These are phyloP conservation scores for Vinca minor DNA, from an alignment of 257 asterid genomes.

Conservation along the genomic window DNA sequence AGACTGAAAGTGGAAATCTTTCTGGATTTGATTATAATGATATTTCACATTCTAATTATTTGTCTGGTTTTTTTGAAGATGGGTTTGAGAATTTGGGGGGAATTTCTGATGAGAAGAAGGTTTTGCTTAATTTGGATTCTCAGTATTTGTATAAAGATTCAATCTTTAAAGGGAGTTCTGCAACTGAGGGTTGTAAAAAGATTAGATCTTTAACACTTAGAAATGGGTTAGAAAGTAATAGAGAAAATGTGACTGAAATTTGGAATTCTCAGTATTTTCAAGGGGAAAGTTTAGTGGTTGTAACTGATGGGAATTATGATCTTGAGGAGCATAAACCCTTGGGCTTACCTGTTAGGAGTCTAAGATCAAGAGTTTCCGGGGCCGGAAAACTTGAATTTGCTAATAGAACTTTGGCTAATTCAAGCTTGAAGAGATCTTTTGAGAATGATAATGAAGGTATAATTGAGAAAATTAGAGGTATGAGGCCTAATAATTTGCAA, in stretches of 20 bases:
- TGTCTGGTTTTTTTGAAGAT: constrained; percentile 55
- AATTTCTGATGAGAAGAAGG: constrained; percentile 36
- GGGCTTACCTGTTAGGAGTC: constrained; percentile 72
- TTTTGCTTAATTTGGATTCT: constrained; percentile 26
- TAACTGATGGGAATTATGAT: constrained; percentile 34
- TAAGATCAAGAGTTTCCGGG: constrained; percentile 38
- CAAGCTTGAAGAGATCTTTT: constrained; percentile 19
- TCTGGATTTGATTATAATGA: constrained; percentile 20
- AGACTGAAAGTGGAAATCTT: constrained; percentile 23
- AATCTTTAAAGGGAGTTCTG: constrained; percentile 19
- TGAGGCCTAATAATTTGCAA: constrained; percentile 50
- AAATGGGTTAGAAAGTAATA: constrained; percentile 17
- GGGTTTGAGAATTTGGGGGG: constrained; percentile 39
- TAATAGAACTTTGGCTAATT: constrained; percentile 8
- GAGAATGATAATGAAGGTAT: constrained; percentile 21
- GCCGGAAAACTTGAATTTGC: constrained; percentile 24
- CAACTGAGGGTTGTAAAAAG: constrained; percentile 23
- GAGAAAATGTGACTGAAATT: constrained; percentile 21
- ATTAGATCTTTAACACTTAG: constrained; percentile 25
- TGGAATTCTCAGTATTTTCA: constrained; percentile 37
- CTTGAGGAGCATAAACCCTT: constrained; percentile 51
- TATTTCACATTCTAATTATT: constrained; percentile 19
- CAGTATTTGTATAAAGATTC: constrained; percentile 8
- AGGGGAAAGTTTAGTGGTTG: constrained; percentile 52
- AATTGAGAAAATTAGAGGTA: constrained; percentile 37